Conservation (phyloP, 768 basidiomycete species). For the Podaxis rugospora region DNA sequence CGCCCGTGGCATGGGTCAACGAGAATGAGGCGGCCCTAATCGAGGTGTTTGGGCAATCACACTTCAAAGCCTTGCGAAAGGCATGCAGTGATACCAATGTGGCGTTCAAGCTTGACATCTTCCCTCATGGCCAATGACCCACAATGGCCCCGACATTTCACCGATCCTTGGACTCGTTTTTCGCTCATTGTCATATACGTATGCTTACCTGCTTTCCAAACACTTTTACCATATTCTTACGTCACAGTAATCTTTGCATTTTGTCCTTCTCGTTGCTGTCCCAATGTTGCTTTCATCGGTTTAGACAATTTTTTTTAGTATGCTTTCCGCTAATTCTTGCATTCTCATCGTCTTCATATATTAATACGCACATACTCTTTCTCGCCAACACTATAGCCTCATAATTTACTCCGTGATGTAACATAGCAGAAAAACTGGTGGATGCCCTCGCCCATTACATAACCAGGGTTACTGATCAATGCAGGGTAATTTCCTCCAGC, state of each 20-base stretch:
- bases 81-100: slow-evolving; percentile 69
- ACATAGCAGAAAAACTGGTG: neutral
- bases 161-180: slow-evolving; percentile 7
- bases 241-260: slow-evolving; percentile 19
- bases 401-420: neutral
- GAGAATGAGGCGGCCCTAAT: slow-evolving; percentile 62
- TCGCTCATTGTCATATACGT: slow-evolving; percentile 11
- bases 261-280: neutral
- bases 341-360: neutral
- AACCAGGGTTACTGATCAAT: slow-evolving; percentile 1
- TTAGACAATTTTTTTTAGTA: neutral
- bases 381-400: neutral
- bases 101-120: slow-evolving; percentile 71
- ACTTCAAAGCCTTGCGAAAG: slow-evolving; percentile 67
- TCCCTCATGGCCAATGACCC: slow-evolving; percentile 24
- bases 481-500: neutral
- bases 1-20: slow-evolving; percentile 73
- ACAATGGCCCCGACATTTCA: slow-evolving; percentile 6
- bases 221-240: slow-evolving; percentile 17
- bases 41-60: slow-evolving; percentile 70
- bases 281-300: neutral
- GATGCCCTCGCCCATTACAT: neutral
- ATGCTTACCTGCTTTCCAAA: slow-evolving; percentile 20
- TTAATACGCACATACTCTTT: slow-evolving; percentile 9
- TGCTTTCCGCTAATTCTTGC: neutral